Evolutionary conservation across 1,139 yeast species (phyloP).

Genomic region (Chernovozyma sophiae-reginae): DNA sequence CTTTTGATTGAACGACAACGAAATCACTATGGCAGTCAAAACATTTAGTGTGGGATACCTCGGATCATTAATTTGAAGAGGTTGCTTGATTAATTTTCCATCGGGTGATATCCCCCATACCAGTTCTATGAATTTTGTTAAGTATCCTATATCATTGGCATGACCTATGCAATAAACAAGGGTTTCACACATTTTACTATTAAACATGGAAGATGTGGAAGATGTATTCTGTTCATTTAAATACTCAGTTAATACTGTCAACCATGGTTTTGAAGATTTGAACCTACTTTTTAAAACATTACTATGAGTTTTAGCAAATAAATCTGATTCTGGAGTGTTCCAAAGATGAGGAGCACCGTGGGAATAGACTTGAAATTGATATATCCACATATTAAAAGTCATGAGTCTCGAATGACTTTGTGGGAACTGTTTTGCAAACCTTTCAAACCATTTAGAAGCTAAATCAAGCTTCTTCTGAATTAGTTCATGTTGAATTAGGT

Average conservation of each 20-base stretch:
- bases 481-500: constrained; percentile 33
- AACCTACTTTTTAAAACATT: constrained; percentile 11
- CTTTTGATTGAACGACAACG: constrained; percentile 28
- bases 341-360: constrained; percentile 23
- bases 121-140: constrained; percentile 24
- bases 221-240: constrained; percentile 7
- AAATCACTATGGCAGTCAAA: constrained; percentile 26
- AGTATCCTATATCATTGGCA: constrained; percentile 20
- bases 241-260: constrained; percentile 21
- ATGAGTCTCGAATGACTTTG: neutral
- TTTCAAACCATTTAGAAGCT: constrained; percentile 38
- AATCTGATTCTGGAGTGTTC: constrained; percentile 20
- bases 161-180: constrained; percentile 34
- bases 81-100: constrained; percentile 16
- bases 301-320: constrained; percentile 10
- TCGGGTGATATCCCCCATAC: constrained; percentile 29
- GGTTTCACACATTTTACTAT: constrained; percentile 20
- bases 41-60: constrained; percentile 25
- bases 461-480: constrained; percentile 34
- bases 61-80: constrained; percentile 12
- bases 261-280: constrained; percentile 17
- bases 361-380: neutral
- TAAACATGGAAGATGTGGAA: constrained; percentile 15
- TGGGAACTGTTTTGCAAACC: constrained; percentile 24
- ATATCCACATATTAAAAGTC: constrained; percentile 1